Base-by-base conservation (phyloP, 177 flowering plant genomes). In the Vitis hybrid region DNA sequence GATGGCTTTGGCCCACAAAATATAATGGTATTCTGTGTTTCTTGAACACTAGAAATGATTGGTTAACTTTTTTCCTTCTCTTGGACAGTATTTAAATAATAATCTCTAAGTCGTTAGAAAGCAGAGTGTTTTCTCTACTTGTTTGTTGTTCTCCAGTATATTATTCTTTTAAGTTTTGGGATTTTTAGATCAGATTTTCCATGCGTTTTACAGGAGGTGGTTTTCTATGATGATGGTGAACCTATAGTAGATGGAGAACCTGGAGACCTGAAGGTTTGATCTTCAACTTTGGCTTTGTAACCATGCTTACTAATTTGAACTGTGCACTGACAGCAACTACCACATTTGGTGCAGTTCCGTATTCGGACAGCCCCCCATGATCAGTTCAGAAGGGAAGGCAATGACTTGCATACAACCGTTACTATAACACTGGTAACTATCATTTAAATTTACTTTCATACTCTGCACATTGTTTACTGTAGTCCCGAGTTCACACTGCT, bases 161-260 rank as follows among this genome's bases (percentile, higher is more conserved):
- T 59, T 53, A 7, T 33, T 29, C 48, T 19, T 16, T 62, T 49
- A 48, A 15, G 51, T 11, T 58, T 51, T 13, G 18, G 59, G 3
- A 55, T 60, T 62, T 22, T 9, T 33, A 45, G 51, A 50, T 65
- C 19, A 19, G 15, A 14, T 19, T 56, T 16, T 55, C 8, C 60
- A 10, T 68, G 19, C 74, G n/a, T 80, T 45, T 73, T 71, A 18
- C 84, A 96, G 99, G 98, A 96, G 76, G 92, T 96, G 60, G 82
- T 81, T 49, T 96, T 96, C 63, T 92, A 87, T 75, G 98, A 96
- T 73, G 99, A 96, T 62, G 98, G 99, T 60, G 98, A 96, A 77
- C 98, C 98, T 51, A 83, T 78, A 77, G 82, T 89, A 62, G 99
- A 96, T 82, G 98, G 99, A 65, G 99, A 96, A 84, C 70, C 94